Conservation (phyloP, 169 alveolate genomes). For the Ichthyophthirius multifiliis region DNA sequence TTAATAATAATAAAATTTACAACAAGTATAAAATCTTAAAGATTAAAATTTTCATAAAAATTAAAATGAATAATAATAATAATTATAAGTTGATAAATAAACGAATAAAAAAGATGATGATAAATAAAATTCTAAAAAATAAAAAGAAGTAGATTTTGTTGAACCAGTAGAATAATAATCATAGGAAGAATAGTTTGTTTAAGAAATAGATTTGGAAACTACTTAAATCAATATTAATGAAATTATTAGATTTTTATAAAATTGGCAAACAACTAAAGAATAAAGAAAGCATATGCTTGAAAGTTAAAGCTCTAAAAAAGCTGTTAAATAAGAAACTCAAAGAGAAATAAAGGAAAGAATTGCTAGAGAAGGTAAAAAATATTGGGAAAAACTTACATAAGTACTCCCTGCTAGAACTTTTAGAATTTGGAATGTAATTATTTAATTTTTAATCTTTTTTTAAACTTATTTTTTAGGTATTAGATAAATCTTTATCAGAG, state of each 20-base stretch:
- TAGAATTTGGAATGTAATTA: constrained; percentile 33
- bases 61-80: no score
- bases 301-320: constrained; percentile 24
- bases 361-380: constrained; percentile 47
- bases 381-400: constrained; percentile 47
- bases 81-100: no score
- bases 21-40: no score
- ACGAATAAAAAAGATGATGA: not conserved
- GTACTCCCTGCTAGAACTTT: constrained; percentile 42
- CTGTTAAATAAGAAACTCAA: constrained; percentile 41
- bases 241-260: constrained; percentile 46
- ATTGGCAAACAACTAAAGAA: constrained; percentile 51
- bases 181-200: constrained; percentile 2
- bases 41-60: no score
- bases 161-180: not conserved
- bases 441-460: not conserved
- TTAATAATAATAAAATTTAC: no score
- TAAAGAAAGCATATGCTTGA: constrained; percentile 38
- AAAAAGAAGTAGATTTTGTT: not conserved
- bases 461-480: not conserved
- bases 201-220: constrained; percentile 49
- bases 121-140: not conserved
- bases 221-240: constrained; percentile 47
- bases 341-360: constrained; percentile 43
- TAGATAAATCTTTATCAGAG: constrained; percentile 29